phyloP scores from a whole-genome alignment of 495 filamentous ascomycete genomes.

The Chaetomidium leptoderma region DNA sequence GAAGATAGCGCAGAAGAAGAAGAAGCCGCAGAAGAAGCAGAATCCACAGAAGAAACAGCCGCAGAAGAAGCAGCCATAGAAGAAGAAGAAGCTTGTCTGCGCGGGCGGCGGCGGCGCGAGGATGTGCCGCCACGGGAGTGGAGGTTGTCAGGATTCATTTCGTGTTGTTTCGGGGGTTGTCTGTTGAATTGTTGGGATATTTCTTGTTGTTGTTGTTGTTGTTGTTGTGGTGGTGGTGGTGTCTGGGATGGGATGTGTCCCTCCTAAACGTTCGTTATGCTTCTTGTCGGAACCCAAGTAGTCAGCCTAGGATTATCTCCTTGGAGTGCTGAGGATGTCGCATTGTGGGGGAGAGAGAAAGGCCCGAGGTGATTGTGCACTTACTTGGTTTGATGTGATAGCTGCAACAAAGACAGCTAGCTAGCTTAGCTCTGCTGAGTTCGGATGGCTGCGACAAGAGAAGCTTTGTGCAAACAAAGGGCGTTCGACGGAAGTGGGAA shows the following conservation, averaged over 20 bases:
- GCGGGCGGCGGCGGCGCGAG: not conserved
- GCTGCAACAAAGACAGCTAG: not conserved
- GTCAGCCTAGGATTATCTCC: too few relatives aligned
- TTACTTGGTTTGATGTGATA: not conserved
- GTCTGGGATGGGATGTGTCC: not conserved
- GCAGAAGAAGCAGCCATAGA: too few relatives aligned
- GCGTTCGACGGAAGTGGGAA: constrained; percentile 2
- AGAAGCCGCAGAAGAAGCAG: too few relatives aligned
- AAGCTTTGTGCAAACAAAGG: constrained; percentile 10
- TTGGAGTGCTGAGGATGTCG: not conserved
- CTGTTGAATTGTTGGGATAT: too few relatives aligned
- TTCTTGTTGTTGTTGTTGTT: not conserved
- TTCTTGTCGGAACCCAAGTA: not conserved
- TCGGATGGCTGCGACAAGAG: constrained; percentile 4
- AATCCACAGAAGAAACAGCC: too few relatives aligned
- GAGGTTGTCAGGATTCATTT: not conserved
- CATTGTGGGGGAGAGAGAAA: not conserved
- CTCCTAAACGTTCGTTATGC: not conserved
- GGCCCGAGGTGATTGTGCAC: not conserved
- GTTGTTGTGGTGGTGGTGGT: not conserved
- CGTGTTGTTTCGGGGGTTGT: not conserved
- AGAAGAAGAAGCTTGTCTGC: too few relatives aligned
- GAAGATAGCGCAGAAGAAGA: too few relatives aligned
- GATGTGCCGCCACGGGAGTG: constrained; percentile 4
- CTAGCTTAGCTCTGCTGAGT: not conserved